Percentiles rank a stretch among this genome's conserved stretches.
phyloP scores from a whole-genome alignment of 352 stramenopile species.

The Globisporangium takayamanum region DNA sequence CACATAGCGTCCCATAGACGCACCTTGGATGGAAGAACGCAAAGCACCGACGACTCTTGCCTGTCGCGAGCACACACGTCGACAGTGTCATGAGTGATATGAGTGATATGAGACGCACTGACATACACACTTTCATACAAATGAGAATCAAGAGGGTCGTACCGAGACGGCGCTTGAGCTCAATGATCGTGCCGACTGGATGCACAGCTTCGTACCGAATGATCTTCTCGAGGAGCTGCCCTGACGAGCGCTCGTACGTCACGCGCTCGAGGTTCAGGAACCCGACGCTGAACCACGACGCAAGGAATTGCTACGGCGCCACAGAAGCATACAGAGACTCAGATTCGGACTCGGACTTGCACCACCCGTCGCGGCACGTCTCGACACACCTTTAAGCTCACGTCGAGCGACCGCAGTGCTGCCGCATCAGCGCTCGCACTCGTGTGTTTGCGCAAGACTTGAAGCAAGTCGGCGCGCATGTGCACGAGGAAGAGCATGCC shows the following conservation, averaged over 20 bases:
- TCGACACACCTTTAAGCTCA: constrained; percentile 51
- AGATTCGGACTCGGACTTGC: not conserved
- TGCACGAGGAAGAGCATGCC: constrained; percentile 83
- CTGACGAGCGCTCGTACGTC: constrained; percentile 90
- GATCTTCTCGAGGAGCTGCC: constrained; percentile 93
- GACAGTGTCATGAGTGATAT: not conserved
- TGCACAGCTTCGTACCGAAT: constrained; percentile 94
- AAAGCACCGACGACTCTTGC: constrained; percentile 85
- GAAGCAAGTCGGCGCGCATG: constrained; percentile 62
- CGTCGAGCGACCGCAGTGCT: constrained; percentile 61
- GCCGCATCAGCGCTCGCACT: constrained; percentile 30
- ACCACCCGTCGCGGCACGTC: no score
- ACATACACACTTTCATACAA: no score
- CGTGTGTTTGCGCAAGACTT: constrained; percentile 54
- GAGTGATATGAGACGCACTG: not conserved
- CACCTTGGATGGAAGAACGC: constrained; percentile 92
- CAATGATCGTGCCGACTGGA: constrained; percentile 89
- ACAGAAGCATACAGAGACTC: not conserved
- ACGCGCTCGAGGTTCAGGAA: constrained; percentile 90
- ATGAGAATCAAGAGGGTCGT: not conserved
- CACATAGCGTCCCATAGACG: not conserved
- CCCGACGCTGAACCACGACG: constrained; percentile 90
- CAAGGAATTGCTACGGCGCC: constrained; percentile 64
- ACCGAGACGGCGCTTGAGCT: constrained; percentile 90
- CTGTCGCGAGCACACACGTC: constrained; percentile 8